These are phyloP conservation scores for Dimocarpus longan DNA, from an alignment of 345 rosid genomes.

Conservation along the genomic window DNA sequence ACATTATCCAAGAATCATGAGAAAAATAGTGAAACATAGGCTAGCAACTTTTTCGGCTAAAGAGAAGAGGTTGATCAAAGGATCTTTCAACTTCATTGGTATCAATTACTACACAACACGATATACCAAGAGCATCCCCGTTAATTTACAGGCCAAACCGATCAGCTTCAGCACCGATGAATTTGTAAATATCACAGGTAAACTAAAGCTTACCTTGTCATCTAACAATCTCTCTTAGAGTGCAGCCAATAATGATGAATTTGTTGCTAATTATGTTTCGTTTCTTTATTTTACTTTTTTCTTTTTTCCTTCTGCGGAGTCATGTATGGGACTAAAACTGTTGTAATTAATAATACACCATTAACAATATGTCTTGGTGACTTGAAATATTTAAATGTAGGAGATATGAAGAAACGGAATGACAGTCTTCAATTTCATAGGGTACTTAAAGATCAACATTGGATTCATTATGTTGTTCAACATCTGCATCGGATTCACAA, in stretches of 20 bases:
- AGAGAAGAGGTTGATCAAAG: conserved; percentile 36
- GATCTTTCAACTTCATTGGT: conserved; percentile 48
- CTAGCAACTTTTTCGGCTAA: conserved; percentile 38
- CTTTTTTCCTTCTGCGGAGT: too few relatives aligned
- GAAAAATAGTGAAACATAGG: conserved; percentile 38
- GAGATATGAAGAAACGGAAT: conserved; percentile 24
- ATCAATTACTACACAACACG: conserved; percentile 44
- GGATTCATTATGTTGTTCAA: conserved; percentile 34
- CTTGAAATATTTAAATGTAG: conserved; percentile 1
- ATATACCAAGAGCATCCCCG: conserved; percentile 35
- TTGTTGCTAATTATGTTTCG: neutral
- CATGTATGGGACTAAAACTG: too few relatives aligned
- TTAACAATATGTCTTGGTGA: neutral
- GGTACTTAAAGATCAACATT: conserved; percentile 31
- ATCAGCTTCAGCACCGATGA: conserved; percentile 21
- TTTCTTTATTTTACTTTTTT: neutral
- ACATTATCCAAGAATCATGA: conserved; percentile 47
- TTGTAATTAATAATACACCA: neutral
- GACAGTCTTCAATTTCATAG: neutral
- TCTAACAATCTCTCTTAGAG: neutral
- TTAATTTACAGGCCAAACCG: conserved; percentile 15
- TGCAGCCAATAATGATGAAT: neutral
- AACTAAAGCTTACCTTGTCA: neutral
- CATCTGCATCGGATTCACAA: conserved; percentile 25
- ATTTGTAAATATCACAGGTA: conserved; percentile 17